Base-by-base conservation (phyloP, 2,329 filamentous ascomycete species). In the Tolypocladium amazonense region DNA sequence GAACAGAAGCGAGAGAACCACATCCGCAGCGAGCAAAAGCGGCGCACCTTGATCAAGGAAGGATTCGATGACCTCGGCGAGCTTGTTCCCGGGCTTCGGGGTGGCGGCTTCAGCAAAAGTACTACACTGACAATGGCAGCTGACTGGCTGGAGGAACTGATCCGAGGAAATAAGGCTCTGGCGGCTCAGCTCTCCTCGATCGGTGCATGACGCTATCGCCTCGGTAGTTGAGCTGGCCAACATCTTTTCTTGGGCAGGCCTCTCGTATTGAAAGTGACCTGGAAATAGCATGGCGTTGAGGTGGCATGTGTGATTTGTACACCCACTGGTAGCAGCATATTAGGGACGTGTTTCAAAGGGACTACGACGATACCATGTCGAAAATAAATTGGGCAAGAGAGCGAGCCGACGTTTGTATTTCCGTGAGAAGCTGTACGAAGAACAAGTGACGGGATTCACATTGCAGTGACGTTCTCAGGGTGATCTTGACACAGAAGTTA, bases 1-100 rank as follows among this genome's bases (percentile, higher is more conserved):
- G 86, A 88, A 62, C 88, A 94, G 72, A 94, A 93, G 73, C 81
- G 90, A 54, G 87, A 87, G 67, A 96, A 96, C 65, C 90, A 95
- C 69, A 94, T 96, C 64, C 81, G 87, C 58, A 94, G 90, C 58
- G 91, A 95, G 70, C 90, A 96, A 74, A 95, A 94, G 73, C 83
- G 92, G 39, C 81, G 91, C 56, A 90, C 90, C 33, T 77, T 92
- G 55, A 93, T 93, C 67, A 88, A 91, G 69, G 83, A 89, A 64
- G 90, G 90, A 0, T 96, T 93, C 66, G 88, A 92, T 52, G 88
- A 93, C 60, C 75, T 96, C n/a, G 84, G 84, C 64, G 80, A 85
- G 35, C 78, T 95, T 27, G 89, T 96, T 0, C 91, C 92, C 0
- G 87, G 86, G 20, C 78, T 95, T 14, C 82, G 81, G 59, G 86